Conservation (phyloP, 768 basidiomycete genomes). For the Tulasnella sp. region DNA sequence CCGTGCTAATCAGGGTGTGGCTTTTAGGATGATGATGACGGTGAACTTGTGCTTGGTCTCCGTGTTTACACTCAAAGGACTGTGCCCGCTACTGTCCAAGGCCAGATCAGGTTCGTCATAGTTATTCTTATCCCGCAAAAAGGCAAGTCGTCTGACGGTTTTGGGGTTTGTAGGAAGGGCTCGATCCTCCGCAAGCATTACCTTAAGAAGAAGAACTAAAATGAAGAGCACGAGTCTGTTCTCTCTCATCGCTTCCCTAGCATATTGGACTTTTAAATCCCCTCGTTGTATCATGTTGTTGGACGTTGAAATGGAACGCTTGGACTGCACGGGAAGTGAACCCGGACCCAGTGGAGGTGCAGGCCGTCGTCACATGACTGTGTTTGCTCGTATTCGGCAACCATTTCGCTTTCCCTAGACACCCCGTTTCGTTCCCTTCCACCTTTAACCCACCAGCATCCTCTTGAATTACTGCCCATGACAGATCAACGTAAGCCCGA, state of each 20-base stretch:
- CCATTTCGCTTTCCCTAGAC: too few species aligned
- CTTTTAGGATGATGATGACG: neutral
- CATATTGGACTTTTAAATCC: neutral
- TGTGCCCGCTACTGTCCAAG: neutral
- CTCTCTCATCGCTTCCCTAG: neutral
- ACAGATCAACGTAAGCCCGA: too few species aligned
- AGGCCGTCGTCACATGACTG: too few species aligned
- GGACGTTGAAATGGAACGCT: too few species aligned
- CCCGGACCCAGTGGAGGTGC: too few species aligned
- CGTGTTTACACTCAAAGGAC: slow-evolving; percentile 6
- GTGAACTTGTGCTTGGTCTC: neutral
- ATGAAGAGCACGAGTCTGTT: too few species aligned
- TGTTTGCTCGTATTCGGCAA: too few species aligned
- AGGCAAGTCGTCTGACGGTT: neutral
- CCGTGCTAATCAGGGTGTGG: too few species aligned
- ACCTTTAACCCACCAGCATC: too few species aligned
- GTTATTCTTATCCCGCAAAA: neutral
- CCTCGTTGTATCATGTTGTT: neutral
- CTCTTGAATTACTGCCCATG: too few species aligned
- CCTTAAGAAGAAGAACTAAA: neutral
- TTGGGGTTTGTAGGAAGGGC: neutral
- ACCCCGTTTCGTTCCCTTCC: too few species aligned
- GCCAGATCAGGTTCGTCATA: neutral
- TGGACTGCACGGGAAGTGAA: too few species aligned
- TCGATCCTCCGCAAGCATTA: neutral